Base-by-base conservation (phyloP, 1,139 yeast genomes). In the Candida sojae region DNA sequence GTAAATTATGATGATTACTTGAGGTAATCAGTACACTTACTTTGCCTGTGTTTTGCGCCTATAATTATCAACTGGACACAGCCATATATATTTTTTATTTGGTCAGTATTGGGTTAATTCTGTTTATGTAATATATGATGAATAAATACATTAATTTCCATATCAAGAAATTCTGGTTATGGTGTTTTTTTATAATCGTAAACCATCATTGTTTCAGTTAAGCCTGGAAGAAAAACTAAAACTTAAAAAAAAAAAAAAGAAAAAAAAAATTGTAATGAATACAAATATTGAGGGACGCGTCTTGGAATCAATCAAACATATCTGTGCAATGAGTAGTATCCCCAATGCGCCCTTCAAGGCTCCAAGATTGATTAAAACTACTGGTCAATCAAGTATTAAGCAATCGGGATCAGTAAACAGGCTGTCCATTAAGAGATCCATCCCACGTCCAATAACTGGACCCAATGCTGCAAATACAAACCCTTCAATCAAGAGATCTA, bases 261-360 rank as follows among this genome's bases (percentile, higher is more conserved):
- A 23, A 40, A 40, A 17, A 11, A 26, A 25, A 11, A 25, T 37
- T 37, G 10, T 10, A 31, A 40, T 5, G n/a, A 21, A 28, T 8
- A 39, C 12, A 39, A 23, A 13, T 6, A 17, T 10, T 21, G 10
- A 6, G 4, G 4, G 26, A 42, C 44, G 44, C 44, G 44, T 34
- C 36, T 8, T 23, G 21, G 21, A 17, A n/a, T 17, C 13, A 3
- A 10, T 31, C 21, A 28, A 28, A 11, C 38, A 21, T 23, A 8
- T 32, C 13, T 13, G 25, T 8, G 13, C 33, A 32, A 42, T 42
- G 44, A 58, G 53, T 47, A 48, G 56, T 10, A 53, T 54, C 23
- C 60, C 64, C 4, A 63, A 62, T 50, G 73, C 74, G 25, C 75
- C 73, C 0, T 71, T 71, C 59, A 69, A 62, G 49, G 69, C 75